These are phyloP conservation scores for Lycium ferocissimum DNA, from an alignment of 257 asterid species.

Conservation along the genomic window DNA sequence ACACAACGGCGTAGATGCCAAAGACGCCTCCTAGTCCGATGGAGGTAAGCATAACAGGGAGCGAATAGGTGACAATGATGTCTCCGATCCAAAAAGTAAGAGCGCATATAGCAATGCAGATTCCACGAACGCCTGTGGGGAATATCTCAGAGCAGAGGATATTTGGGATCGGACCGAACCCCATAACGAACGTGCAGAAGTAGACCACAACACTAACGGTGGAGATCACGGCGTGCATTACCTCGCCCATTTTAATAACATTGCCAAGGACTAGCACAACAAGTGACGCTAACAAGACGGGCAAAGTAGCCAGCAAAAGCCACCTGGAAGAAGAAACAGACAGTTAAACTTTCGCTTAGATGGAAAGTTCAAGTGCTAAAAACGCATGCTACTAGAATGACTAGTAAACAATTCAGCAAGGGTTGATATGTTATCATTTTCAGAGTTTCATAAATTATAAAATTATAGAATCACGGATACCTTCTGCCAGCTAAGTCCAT, in stretches of 20 bases:
- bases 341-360: neutral
- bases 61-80: constrained; percentile 77
- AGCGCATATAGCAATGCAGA: constrained; percentile 95
- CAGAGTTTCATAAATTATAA: neutral
- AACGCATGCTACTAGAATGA: neutral
- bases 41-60: constrained; percentile 74
- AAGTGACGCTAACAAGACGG: constrained; percentile 68
- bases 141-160: constrained; percentile 95
- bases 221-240: constrained; percentile 73
- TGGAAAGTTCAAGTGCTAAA: neutral
- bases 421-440: neutral
- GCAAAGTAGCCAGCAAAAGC: constrained; percentile 82
- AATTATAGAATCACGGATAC: constrained; percentile 42
- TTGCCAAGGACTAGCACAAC: constrained; percentile 70
- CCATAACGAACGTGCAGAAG: constrained; percentile 94
- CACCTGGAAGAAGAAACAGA: constrained; percentile 31
- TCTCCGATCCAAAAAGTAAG: constrained; percentile 91
- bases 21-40: constrained; percentile 80
- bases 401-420: neutral
- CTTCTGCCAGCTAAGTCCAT: constrained; percentile 98
- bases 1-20: constrained; percentile 74
- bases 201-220: constrained; percentile 80
- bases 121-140: constrained; percentile 92
- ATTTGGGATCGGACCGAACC: constrained; percentile 96
- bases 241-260: constrained; percentile 55